Percentiles rank a stretch among this genome's conserved stretches.
Evolutionary conservation across 768 basidiomycete species (phyloP).

Genomic region (Trametes cubensis): DNA sequence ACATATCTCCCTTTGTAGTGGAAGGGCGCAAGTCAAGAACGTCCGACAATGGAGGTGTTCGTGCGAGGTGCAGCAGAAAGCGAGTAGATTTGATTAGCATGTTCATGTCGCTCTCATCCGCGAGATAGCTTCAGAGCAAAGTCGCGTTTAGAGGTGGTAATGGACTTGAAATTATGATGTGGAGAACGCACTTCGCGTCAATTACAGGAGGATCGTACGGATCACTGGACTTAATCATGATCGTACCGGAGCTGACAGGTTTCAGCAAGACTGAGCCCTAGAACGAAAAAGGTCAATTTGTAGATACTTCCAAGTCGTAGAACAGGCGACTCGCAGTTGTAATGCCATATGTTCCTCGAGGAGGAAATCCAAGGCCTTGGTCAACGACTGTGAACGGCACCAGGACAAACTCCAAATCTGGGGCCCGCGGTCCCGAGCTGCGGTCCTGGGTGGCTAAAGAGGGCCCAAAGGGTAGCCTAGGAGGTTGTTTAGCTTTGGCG

Average conservation of each 20-base stretch:
- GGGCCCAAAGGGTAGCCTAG: conserved; percentile 6
- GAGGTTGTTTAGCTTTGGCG: neutral
- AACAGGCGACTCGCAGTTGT: too few species aligned
- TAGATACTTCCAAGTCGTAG: too few species aligned
- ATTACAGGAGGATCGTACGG: conserved; percentile 31
- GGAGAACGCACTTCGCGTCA: conserved; percentile 30
- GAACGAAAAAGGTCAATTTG: too few species aligned
- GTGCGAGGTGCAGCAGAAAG: conserved; percentile 10
- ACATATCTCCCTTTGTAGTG: neutral
- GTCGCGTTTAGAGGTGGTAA: neutral
- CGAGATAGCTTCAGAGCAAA: conserved; percentile 18
- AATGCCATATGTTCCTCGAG: too few species aligned
- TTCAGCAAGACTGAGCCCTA: too few species aligned
- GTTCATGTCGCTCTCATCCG: conserved; percentile 21
- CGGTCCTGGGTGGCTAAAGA: neutral
- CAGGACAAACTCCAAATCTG: conserved; percentile 21
- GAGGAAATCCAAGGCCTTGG: conserved; percentile 3
- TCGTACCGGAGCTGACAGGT: too few species aligned
- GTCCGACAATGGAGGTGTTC: conserved; percentile 19
- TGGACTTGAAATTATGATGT: neutral
- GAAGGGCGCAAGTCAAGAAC: conserved; percentile 1
- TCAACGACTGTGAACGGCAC: conserved; percentile 16
- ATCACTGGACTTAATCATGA: too few species aligned
- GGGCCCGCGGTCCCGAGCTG: conserved; percentile 17
- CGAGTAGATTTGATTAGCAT: conserved; percentile 8